These are phyloP conservation scores for Aechmea fasciata DNA, from an alignment of 176 grass and related monocot species.

Conservation along the genomic window DNA sequence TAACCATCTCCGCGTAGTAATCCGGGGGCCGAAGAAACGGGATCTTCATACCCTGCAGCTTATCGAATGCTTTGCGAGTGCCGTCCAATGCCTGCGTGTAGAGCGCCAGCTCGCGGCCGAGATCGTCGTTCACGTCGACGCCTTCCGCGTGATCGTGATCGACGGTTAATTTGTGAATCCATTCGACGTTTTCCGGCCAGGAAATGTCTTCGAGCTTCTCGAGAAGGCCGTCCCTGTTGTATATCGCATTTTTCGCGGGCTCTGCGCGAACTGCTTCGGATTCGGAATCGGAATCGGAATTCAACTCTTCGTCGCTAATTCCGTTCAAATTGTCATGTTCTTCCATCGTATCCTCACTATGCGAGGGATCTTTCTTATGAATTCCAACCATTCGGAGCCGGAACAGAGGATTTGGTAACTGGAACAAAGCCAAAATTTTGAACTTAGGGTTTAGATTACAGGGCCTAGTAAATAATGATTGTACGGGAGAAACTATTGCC, in stretches of 20 bases:
- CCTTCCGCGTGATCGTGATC: conserved; percentile 49
- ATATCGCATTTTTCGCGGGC: conserved; percentile 62
- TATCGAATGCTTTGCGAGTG: conserved; percentile 55
- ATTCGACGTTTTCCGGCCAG: conserved; percentile 68
- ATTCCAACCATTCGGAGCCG: not conserved
- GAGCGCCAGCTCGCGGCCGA: conserved; percentile 69
- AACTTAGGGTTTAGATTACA: too few relatives aligned
- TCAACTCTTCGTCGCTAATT: conserved; percentile 21
- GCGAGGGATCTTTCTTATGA: not conserved
- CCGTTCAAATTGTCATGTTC: not conserved
- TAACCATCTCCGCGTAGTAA: conserved; percentile 97
- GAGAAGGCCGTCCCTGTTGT: conserved; percentile 59
- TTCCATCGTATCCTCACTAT: not conserved
- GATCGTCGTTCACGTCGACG: conserved; percentile 81
- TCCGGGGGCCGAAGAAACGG: conserved; percentile 74
- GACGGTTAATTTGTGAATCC: conserved; percentile 71
- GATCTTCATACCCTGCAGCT: conserved; percentile 48
- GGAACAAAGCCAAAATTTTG: not conserved
- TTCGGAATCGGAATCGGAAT: conserved; percentile 37
- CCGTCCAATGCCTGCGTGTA: conserved; percentile 86
- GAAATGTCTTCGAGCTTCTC: conserved; percentile 79
- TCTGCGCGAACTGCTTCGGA: conserved; percentile 29
- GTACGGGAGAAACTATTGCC: too few relatives aligned
- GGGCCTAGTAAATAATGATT: too few relatives aligned
- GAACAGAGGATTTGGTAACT: not conserved